These are phyloP conservation scores for Skeletonema grethae DNA, from an alignment of 108 stramenopile species.

Conservation along the genomic window DNA sequence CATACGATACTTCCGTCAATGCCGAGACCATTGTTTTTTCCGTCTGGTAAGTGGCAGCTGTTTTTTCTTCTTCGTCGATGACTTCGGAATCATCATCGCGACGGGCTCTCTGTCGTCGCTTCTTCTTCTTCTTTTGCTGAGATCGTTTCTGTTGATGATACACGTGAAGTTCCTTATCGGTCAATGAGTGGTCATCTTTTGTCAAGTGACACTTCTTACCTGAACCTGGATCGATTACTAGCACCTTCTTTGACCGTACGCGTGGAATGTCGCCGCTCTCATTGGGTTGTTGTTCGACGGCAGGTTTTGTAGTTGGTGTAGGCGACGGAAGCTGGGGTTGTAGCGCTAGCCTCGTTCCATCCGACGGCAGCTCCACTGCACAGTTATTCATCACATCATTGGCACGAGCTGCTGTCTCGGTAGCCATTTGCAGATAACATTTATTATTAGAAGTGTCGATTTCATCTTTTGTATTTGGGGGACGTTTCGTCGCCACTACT, in stretches of 20 bases:
- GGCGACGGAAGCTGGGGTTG: neutral
- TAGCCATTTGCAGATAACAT: neutral
- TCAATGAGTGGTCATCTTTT: constrained; percentile 39
- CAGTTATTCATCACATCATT: neutral
- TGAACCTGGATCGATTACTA: constrained; percentile 36
- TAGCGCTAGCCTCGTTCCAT: neutral
- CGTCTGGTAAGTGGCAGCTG: constrained; percentile 8
- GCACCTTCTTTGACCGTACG: constrained; percentile 18
- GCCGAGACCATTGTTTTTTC: constrained; percentile 28
- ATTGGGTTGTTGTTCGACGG: neutral
- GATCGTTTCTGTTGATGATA: constrained; percentile 14
- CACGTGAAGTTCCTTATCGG: constrained; percentile 42
- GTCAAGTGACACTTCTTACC: constrained; percentile 31
- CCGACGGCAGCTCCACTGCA: constrained; percentile 3
- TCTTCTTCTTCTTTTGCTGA: too few species aligned
- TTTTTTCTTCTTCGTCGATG: constrained; percentile 5
- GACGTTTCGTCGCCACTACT: neutral
- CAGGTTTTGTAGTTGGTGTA: neutral
- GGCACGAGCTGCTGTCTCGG: neutral
- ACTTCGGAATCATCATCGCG: neutral
- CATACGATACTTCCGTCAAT: constrained; percentile 32
- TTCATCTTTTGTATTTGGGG: neutral
- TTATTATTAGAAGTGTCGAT: neutral
- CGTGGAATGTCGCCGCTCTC: neutral
- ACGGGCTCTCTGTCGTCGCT: neutral